Percentiles rank a stretch among this genome's conserved stretches.
phyloP scores from a whole-genome alignment of 257 asterid species.

The Prunella vulgaris region DNA sequence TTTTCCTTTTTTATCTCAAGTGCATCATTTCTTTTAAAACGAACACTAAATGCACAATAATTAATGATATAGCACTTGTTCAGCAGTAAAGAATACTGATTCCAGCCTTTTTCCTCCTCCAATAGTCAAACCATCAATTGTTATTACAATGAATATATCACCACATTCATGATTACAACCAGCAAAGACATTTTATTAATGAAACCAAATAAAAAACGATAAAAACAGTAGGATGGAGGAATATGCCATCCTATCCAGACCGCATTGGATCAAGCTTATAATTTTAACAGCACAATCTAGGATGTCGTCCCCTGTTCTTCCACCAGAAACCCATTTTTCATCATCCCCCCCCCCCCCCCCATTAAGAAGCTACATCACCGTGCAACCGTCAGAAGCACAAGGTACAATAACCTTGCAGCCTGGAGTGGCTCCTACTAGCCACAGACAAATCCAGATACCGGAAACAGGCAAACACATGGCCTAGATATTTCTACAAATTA shows the following conservation, averaged over 20 bases:
- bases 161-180: conserved; percentile 5
- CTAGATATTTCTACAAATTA: not conserved
- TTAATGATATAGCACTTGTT: not conserved
- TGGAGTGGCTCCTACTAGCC: conserved; percentile 7
- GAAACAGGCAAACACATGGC: no score
- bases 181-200: not conserved
- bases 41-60: not conserved
- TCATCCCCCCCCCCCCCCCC: conserved; percentile 10
- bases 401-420: conserved; percentile 21
- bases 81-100: conserved; percentile 4
- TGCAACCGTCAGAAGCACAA: conserved; percentile 16
- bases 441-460: conserved; percentile 11
- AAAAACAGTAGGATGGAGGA: not conserved
- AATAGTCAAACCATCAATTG: not conserved
- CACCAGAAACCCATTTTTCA: conserved; percentile 12
- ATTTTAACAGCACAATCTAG: conserved; percentile 4
- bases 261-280: conserved; percentile 8
- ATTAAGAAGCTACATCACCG: conserved; percentile 10
- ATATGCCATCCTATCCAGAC: not conserved
- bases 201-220: not conserved
- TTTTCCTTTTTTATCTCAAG: not conserved
- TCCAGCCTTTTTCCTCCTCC: conserved; percentile 8
- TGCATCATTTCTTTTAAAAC: not conserved
- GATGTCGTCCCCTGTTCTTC: not conserved
- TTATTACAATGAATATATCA: not conserved